Percentiles rank a stretch among this genome's conserved stretches.
Evolutionary conservation across 805 yeast species (phyloP).

Genomic region (Candida maesae): DNA sequence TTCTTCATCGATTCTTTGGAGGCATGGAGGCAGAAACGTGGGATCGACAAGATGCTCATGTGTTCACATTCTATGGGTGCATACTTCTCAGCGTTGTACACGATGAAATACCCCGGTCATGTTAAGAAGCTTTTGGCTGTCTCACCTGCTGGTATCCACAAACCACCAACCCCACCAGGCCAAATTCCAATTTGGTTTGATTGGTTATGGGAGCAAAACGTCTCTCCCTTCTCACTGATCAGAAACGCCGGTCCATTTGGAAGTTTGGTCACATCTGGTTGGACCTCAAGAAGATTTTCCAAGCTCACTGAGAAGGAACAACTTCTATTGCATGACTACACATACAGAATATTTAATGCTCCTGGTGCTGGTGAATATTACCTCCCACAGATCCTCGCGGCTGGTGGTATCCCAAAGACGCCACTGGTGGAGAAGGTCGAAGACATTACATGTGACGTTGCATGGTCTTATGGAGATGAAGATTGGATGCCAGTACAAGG

Average conservation of each 20-base stretch:
- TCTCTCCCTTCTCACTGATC: constrained; percentile 81
- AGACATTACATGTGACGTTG: constrained; percentile 51
- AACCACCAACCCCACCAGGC: constrained; percentile 38
- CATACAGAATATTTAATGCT: constrained; percentile 80
- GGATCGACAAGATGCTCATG: constrained; percentile 46
- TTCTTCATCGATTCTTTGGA: constrained; percentile 53
- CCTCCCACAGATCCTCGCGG: constrained; percentile 75
- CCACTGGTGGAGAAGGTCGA: constrained; percentile 52
- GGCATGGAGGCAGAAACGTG: constrained; percentile 54
- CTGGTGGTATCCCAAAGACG: constrained; percentile 85
- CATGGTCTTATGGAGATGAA: constrained; percentile 82
- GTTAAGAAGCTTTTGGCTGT: constrained; percentile 71
- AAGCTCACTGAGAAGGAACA: constrained; percentile 42
- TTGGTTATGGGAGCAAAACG: constrained; percentile 78
- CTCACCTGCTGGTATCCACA: constrained; percentile 84
- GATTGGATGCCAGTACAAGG: constrained; percentile 61
- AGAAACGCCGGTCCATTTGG: constrained; percentile 80
- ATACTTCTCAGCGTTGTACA: constrained; percentile 67
- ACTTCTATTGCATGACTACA: constrained; percentile 65
- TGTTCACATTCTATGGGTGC: constrained; percentile 95
- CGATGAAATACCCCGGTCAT: constrained; percentile 54
- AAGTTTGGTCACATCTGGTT: constrained; percentile 78
- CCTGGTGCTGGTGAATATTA: constrained; percentile 93
- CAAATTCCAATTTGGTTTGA: constrained; percentile 73
- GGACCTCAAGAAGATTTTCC: constrained; percentile 83